Evolutionary conservation across 1,139 yeast species (phyloP), one percentile per base, ranked within the genome.

Genomic region (Yamadazyma dushanensis): DNA sequence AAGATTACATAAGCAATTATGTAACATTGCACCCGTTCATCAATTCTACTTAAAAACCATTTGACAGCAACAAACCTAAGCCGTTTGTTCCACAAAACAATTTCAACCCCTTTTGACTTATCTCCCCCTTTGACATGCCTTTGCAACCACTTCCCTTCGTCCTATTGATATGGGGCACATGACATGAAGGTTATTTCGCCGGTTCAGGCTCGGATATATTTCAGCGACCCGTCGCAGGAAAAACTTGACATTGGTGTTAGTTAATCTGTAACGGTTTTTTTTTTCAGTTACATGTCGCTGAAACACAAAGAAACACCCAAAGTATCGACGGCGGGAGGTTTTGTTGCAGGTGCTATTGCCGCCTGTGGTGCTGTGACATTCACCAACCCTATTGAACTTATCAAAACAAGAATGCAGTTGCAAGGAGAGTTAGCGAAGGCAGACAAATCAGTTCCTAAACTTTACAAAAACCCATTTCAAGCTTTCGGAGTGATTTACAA

Each of bases 301-400:
- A 15, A 19, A 8, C 28, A 16, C 17, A 46, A 45, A 34, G 49
- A 46, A 33, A 36, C 47, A 6, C 51, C 51, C 4, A 66, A 73
- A 49, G 74, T 83, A 11, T 73, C 84, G 22, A 71, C 83, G 1
- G 50, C 76, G 8, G 96, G 96, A 17, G 95, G 97, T 3, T 89
- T 90, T 51, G 56, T 83, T 5, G 97, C 97, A 10, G 98, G 97
- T 4, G 96, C 96, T 5, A 48, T 88, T 8, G 98, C 98, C 1
- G 97, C 97, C 3, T 90, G 97, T 66, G 95, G 95, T 36, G 97
- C 98, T 0, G 98, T 92, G 25, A 92, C 97, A 0, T 84, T 90
- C 59, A 90, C 97, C 8, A 92, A 92, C 56, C 98, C 98, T 7
- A 84, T 92, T 41, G 98, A 92, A 57, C 71, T 92, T 46, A 88